phyloP scores from a whole-genome alignment of 2,329 filamentous ascomycete species.

The Plenodomus lindquistii region DNA sequence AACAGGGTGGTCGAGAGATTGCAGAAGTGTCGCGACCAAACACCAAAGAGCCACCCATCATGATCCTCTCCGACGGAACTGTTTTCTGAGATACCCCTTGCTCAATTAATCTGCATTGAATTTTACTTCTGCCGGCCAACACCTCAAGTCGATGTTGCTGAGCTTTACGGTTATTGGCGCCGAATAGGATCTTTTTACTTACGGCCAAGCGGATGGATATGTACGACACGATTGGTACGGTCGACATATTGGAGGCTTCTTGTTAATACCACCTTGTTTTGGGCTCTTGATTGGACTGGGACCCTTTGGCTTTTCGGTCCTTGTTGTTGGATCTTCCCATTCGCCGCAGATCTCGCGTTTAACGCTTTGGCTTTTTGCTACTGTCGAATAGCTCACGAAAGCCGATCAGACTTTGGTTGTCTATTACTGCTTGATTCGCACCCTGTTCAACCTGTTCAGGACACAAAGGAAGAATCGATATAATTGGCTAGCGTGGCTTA shows the following conservation, averaged over 20 bases:
- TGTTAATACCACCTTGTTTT: conserved; percentile 17
- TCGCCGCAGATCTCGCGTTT: not conserved
- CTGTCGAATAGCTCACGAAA: not conserved
- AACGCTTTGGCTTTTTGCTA: not conserved
- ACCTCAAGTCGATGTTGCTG: not conserved
- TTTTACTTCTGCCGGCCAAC: conserved; percentile 22
- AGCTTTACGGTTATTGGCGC: conserved; percentile 1
- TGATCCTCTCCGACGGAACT: conserved; percentile 94
- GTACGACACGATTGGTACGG: conserved; percentile 34
- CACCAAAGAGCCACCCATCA: conserved; percentile 93
- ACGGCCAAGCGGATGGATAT: conserved; percentile 19
- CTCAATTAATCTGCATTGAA: conserved; percentile 28
- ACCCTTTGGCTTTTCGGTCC: not conserved
- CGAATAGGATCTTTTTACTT: conserved; percentile 16
- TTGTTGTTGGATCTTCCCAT: not conserved
- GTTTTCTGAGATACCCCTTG: conserved; percentile 72
- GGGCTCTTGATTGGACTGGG: not conserved
- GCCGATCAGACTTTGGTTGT: not conserved
- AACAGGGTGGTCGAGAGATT: conserved; percentile 85
- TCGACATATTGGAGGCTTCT: conserved; percentile 23
- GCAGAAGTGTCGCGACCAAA: conserved; percentile 94
- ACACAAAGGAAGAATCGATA: no score
- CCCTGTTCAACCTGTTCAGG: no score
- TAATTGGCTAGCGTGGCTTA: no score
- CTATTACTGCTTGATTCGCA: no score